phyloP scores from a whole-genome alignment of 2,329 filamentous ascomycete species.

The Hymenotorrendiella dingleyae region DNA sequence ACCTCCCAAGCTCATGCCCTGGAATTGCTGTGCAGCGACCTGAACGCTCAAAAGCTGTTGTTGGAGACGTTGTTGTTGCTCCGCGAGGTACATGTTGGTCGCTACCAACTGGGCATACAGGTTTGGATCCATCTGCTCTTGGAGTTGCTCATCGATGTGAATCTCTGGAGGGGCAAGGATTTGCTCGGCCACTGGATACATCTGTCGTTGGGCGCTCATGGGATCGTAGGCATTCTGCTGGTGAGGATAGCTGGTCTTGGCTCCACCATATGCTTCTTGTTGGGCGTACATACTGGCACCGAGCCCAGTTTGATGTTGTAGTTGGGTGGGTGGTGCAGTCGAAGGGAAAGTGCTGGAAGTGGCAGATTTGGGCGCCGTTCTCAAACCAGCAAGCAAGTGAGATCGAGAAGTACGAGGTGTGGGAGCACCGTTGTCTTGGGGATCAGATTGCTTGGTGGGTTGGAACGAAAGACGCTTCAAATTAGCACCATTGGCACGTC shows the following conservation, averaged over 20 bases:
- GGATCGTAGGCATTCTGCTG: conserved; percentile 33
- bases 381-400: conserved; percentile 85
- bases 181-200: conserved; percentile 74
- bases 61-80: conserved; percentile 91
- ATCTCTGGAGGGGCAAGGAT: conserved; percentile 79
- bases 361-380: conserved; percentile 86
- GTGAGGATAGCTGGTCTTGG: conserved; percentile 28
- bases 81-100: conserved; percentile 85
- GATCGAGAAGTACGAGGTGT: conserved; percentile 92
- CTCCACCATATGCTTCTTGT: conserved; percentile 27
- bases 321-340: conserved; percentile 54
- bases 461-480: conserved; percentile 87
- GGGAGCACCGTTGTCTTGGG: conserved; percentile 61
- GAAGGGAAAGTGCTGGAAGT: conserved; percentile 66
- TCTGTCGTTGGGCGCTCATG: conserved; percentile 44
- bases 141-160: conserved; percentile 62
- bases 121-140: conserved; percentile 75
- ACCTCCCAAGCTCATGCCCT: conserved; percentile 64
- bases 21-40: conserved; percentile 75
- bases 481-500: conserved; percentile 69
- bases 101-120: conserved; percentile 84
- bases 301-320: conserved; percentile 30
- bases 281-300: conserved; percentile 30
- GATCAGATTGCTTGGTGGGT: conserved; percentile 60
- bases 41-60: conserved; percentile 86